phyloP scores from a whole-genome alignment of 169 alveolate genomes.

The Amoebophrya sp. region DNA sequence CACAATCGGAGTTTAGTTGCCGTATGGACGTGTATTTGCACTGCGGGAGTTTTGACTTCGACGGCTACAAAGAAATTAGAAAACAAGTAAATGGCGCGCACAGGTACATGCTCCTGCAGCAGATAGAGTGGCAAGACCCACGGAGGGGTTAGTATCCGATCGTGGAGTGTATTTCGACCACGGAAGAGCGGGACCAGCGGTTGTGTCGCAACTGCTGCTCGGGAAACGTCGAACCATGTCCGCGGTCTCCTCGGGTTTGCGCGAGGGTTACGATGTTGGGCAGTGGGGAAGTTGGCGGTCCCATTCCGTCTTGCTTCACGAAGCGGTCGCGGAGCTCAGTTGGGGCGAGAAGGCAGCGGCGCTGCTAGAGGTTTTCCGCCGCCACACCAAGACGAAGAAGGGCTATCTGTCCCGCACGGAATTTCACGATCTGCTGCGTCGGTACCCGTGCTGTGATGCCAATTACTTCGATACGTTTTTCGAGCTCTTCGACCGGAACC shows the following conservation, averaged over 20 bases:
- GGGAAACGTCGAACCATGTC: no score
- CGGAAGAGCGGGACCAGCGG: no score
- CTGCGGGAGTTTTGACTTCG: no score
- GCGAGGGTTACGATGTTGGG: slow-evolving; percentile 1
- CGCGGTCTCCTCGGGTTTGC: not conserved
- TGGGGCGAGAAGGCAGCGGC: slow-evolving; percentile 28
- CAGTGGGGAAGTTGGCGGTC: slow-evolving; percentile 33
- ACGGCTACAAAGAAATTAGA: no score
- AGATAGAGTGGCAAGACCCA: no score
- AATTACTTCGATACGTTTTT: not conserved
- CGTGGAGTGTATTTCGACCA: no score
- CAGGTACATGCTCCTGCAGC: no score
- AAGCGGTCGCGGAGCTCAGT: not conserved
- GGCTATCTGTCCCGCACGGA: not conserved
- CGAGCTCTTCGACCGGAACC: slow-evolving; percentile 31
- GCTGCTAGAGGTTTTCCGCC: not conserved
- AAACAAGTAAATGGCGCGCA: no score
- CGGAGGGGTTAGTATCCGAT: no score
- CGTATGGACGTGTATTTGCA: no score
- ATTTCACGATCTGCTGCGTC: not conserved
- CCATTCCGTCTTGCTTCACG: slow-evolving; percentile 10
- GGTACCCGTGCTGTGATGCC: not conserved
- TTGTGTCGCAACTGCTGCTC: no score
- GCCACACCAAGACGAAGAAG: not conserved
- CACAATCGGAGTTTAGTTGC: no score